Evolutionary conservation across 495 filamentous ascomycete species (phyloP), one percentile per base, ranked within the genome.

Genomic region (Aspergillus campestris): DNA sequence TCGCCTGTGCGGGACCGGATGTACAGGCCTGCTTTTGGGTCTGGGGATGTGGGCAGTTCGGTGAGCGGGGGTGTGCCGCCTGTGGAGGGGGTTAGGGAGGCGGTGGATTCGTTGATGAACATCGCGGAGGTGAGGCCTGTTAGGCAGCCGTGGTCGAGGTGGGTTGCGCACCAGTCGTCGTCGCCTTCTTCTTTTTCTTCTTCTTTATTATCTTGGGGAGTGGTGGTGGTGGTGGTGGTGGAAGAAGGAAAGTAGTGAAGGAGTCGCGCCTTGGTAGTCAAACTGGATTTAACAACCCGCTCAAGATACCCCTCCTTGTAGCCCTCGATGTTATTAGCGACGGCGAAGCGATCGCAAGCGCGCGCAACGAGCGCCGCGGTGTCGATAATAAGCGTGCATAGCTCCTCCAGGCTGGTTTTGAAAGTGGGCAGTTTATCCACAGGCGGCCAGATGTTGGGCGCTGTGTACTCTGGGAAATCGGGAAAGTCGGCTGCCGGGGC

Each of bases 141-240:
- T 18, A 98, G 71, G 61, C 92, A 96, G 40, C 91, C 89, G 51
- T 95, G 88, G 60, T 95, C 91, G 39, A 91, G 68, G 60, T 98
- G 94, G 3, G 89, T 95, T 3, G 89, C 86, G 63, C 92, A 99
- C 92, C 92, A 99, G 61, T 90, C 87, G 61, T 96, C 91, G 45
- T 85, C 81, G 31, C 79, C 77, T n/a, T 61, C 55, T 6, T 70
- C 77, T n/a, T 61, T 53, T 6, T 70, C 63, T 2, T 48, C 54
- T 18, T 64, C 61, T 9, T 59, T 27, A 37, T 52, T 40, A 45
- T 55, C 31, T 38, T 50, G 24, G n/a, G n/a, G n/a, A n/a, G 49
- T 10, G 6, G 31, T 11, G 3, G 40, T 35, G 15, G 57, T 41
- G 6, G 57, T 89, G 9, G 44, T 11, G 3, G 28, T 7, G 1